phyloP scores from a whole-genome alignment of 306 rosid genomes.

The Spatholobus suberectus region DNA sequence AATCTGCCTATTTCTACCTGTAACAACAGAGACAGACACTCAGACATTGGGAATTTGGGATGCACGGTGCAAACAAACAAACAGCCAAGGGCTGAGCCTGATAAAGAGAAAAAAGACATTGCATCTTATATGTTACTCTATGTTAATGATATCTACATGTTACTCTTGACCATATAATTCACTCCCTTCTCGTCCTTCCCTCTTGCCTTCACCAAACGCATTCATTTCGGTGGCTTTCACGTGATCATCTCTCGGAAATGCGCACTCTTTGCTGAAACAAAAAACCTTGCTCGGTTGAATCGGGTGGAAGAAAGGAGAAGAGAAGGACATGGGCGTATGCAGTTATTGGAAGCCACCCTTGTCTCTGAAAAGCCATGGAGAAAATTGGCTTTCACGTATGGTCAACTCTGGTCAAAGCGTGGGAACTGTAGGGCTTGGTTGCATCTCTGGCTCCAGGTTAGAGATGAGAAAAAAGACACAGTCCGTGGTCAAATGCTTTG shows the following conservation, averaged over 20 bases:
- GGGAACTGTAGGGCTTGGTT: neutral
- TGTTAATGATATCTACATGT: too few relatives aligned
- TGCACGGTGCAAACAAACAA: too few relatives aligned
- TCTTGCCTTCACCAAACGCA: too few relatives aligned
- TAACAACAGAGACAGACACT: too few relatives aligned
- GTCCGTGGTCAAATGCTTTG: neutral
- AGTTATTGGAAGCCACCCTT: conserved; percentile 14
- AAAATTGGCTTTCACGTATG: conserved; percentile 24
- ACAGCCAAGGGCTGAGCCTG: too few relatives aligned
- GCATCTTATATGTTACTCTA: too few relatives aligned
- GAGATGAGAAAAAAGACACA: conserved; percentile 21
- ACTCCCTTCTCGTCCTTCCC: neutral
- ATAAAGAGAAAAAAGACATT: too few relatives aligned
- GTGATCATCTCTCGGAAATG: too few relatives aligned
- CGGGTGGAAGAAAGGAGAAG: too few relatives aligned
- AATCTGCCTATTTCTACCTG: too few relatives aligned
- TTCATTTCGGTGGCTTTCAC: too few relatives aligned
- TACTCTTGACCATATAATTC: neutral
- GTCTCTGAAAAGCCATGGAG: neutral
- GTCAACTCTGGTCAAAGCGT: neutral
- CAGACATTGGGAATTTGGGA: too few relatives aligned
- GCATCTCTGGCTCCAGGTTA: neutral
- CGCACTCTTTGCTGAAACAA: neutral
- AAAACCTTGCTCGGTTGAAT: neutral
- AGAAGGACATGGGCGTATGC: conserved; percentile 28